Evolutionary conservation across 1,139 yeast species (phyloP), one percentile per base, ranked within the genome.

Genomic region (Candida smagusa): DNA sequence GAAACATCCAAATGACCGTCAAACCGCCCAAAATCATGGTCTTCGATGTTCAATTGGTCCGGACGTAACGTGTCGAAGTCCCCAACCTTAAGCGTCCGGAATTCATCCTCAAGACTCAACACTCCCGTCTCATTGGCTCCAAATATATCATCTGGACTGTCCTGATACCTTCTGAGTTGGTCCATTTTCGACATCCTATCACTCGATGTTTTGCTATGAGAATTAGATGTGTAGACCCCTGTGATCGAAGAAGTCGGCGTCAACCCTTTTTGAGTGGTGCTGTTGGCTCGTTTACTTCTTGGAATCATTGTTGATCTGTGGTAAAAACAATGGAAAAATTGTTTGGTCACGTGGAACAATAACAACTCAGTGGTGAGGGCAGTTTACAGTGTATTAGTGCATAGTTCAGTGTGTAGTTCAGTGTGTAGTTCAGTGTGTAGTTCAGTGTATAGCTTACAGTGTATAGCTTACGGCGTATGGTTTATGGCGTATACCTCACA

Each of bases 111-210:
- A 32, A 43, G 49, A 25, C 49, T 45, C 28, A 44, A 47, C 49
- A 41, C 56, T 7, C 49, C 52, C n/a, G 41, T 44, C 33, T 49
- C 53, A 12, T 39, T 41, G 13, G 46, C 56, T 2, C 68, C 68
- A 49, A 64, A 63, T 22, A 63, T 56, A 33, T 63, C 65, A 37
- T 61, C 63, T 34, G 49, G 47, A 12, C 56, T 38, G 23, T 48
- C 52, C 28, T 43, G 49, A 26, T 37, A 49, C 32, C 40, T 43
- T 39, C 30, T 42, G 9, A 49, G 42, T 9, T 47, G 34, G 24
- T 47, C 51, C 11, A 31, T 37, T 34, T 49, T 49, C 26, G 26
- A 23, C 26, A 23, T 23, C 26, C 26, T 9, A 9, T 23, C 26
- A n/a, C 11, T 23, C 28, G 34, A 21, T 25, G 33, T 36, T 16